Evolutionary conservation across 129 eudicot genomes (phyloP).

Genomic region (Tagetes erecta): DNA sequence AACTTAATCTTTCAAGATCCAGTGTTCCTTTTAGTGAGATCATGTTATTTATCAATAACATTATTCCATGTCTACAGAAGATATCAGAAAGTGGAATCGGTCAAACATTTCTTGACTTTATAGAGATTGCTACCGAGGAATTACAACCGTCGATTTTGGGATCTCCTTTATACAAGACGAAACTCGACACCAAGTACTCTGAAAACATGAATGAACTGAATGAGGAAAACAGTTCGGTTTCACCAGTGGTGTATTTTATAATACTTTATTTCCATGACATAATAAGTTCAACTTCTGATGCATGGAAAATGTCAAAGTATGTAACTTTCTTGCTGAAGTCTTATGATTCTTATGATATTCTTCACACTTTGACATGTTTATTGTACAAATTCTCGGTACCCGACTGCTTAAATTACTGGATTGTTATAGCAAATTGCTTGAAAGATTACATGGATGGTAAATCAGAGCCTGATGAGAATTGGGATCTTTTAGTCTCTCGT

Average conservation of each 20-base stretch:
- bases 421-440: conserved; percentile 52
- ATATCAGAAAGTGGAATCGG: conserved; percentile 35
- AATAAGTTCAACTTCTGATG: conserved; percentile 33
- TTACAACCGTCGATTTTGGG: conserved; percentile 58
- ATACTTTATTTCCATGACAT: conserved; percentile 44
- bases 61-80: conserved; percentile 44
- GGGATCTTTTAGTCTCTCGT: conserved; percentile 46
- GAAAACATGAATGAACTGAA: conserved; percentile 27
- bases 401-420: conserved; percentile 53
- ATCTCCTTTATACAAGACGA: conserved; percentile 73
- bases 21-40: conserved; percentile 49
- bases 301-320: conserved; percentile 34
- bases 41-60: conserved; percentile 46
- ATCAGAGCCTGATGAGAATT: conserved; percentile 34
- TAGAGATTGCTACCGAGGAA: conserved; percentile 46
- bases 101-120: conserved; percentile 43
- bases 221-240: conserved; percentile 43
- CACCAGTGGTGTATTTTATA: conserved; percentile 51
- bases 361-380: conserved; percentile 39
- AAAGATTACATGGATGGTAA: conserved; percentile 41
- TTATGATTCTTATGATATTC: conserved; percentile 49
- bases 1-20: conserved; percentile 31
- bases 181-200: conserved; percentile 38
- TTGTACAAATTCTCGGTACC: conserved; percentile 35
- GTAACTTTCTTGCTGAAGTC: conserved; percentile 43